Conservation (phyloP, 2,329 filamentous ascomycete species). For the Thelonectria olida region DNA sequence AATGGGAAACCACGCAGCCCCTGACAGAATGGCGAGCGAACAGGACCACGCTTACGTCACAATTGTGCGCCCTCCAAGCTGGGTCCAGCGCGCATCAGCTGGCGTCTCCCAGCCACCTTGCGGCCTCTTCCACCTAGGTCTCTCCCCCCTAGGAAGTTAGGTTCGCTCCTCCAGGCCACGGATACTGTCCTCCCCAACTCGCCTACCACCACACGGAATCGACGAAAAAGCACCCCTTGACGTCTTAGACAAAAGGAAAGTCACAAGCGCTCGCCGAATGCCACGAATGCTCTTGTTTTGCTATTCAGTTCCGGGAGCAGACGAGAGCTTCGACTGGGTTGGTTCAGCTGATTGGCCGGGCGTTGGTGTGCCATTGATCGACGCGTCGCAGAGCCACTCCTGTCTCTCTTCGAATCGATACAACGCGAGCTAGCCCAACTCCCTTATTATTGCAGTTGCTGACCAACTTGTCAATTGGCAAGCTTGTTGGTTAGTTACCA, state of each 20-base stretch:
- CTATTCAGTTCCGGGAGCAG: constrained; percentile 5
- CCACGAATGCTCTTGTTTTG: background rate
- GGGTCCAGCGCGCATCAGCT: too few species aligned
- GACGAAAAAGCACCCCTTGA: background rate
- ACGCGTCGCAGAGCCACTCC: constrained; percentile 8
- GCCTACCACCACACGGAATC: background rate
- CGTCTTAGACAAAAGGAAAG: background rate
- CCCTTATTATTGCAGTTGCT: constrained; percentile 3
- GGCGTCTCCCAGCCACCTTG: too few species aligned
- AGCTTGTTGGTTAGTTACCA: constrained; percentile 1
- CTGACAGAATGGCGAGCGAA: constrained; percentile 4
- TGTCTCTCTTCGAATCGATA: background rate
- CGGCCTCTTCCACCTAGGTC: background rate
- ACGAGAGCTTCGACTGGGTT: constrained; percentile 1
- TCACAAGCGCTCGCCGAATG: background rate
- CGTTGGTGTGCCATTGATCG: constrained; percentile 2
- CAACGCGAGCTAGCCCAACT: constrained; percentile 1
- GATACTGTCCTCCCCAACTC: background rate
- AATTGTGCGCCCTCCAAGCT: constrained; percentile 4
- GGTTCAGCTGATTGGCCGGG: constrained; percentile 10
- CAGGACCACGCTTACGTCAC: constrained; percentile 13
- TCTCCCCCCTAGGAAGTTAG: too few species aligned
- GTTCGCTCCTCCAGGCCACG: background rate
- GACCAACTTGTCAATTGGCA: background rate
- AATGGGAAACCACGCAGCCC: background rate